A percentile compares a stretch with the other conserved stretches of the same genome.
Conservation (phyloP, 2,329 filamentous ascomycete species). For the Akanthomyces muscarius region DNA sequence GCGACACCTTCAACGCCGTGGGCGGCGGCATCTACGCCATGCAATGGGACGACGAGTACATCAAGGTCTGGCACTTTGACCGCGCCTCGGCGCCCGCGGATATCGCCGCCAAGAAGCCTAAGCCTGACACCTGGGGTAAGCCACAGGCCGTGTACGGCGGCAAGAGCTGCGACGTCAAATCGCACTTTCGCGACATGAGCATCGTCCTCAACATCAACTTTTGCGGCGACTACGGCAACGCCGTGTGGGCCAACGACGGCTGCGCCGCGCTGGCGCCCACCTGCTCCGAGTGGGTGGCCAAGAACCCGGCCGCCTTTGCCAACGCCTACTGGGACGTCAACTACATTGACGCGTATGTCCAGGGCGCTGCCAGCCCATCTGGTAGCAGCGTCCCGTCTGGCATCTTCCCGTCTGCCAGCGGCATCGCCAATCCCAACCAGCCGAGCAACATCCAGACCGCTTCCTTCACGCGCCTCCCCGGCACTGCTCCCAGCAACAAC, state of each 20-base stretch:
- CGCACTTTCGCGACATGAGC: conserved; percentile 63
- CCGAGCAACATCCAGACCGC: background rate
- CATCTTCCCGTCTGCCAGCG: background rate
- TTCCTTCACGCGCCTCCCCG: background rate
- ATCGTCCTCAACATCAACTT: conserved; percentile 72
- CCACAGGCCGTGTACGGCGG: conserved; percentile 68
- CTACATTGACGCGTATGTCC: conserved; percentile 46
- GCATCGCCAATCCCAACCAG: background rate
- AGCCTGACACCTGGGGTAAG: conserved; percentile 63
- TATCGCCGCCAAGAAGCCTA: conserved; percentile 54
- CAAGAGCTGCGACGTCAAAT: conserved; percentile 58
- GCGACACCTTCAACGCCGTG: conserved; percentile 61
- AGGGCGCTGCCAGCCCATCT: background rate
- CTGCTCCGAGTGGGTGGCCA: conserved; percentile 43
- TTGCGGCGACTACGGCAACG: conserved; percentile 65
- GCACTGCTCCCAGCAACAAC: conserved; percentile 2
- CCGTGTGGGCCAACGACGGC: conserved; percentile 28
- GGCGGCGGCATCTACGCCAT: conserved; percentile 67
- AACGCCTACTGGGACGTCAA: conserved; percentile 51
- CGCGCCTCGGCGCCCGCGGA: conserved; percentile 62
- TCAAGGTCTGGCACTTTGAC: conserved; percentile 75
- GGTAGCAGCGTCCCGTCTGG: background rate
- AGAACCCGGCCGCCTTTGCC: conserved; percentile 40
- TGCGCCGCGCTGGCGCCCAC: conserved; percentile 24
- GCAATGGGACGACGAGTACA: conserved; percentile 63